phyloP scores from a whole-genome alignment of 2,329 filamentous ascomycete species.

The Paraconiothyrium sp. region DNA sequence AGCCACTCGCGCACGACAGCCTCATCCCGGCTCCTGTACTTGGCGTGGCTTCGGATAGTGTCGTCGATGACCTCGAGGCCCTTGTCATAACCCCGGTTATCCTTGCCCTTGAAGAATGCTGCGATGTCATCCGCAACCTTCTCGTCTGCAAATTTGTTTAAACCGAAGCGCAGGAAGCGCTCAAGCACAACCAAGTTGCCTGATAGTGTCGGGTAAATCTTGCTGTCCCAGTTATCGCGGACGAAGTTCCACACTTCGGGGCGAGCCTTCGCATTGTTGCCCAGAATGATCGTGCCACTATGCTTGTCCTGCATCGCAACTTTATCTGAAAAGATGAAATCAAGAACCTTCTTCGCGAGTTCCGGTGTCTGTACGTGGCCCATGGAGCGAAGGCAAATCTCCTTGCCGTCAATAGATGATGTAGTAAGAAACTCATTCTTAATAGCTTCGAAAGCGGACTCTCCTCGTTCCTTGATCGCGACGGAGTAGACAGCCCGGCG shows the following conservation, averaged over 20 bases:
- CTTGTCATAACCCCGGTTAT: constrained; percentile 86
- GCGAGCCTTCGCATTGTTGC: constrained; percentile 77
- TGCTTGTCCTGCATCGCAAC: constrained; percentile 90
- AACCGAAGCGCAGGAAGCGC: constrained; percentile 80
- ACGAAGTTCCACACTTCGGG: constrained; percentile 84
- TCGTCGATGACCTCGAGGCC: constrained; percentile 87
- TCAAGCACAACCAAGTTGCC: constrained; percentile 88
- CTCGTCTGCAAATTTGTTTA: constrained; percentile 80
- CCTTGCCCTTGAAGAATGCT: constrained; percentile 84
- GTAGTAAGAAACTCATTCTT: constrained; percentile 87
- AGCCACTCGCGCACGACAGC: constrained; percentile 82
- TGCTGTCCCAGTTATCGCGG: constrained; percentile 78
- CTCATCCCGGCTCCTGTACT: constrained; percentile 82
- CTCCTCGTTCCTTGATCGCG: constrained; percentile 76
- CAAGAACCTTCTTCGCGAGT: constrained; percentile 73
- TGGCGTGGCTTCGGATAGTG: constrained; percentile 82
- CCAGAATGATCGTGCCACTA: constrained; percentile 76
- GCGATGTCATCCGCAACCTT: constrained; percentile 76
- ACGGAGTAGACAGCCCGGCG: constrained; percentile 83
- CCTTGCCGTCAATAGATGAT: constrained; percentile 88
- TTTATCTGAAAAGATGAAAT: constrained; percentile 83
- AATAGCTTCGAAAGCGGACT: constrained; percentile 75
- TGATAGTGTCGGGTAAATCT: constrained; percentile 75
- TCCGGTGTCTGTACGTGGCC: constrained; percentile 75
- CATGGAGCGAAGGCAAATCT: constrained; percentile 80